A percentile compares a stretch with the other conserved stretches of the same genome.
Evolutionary conservation across 2,329 filamentous ascomycete species (phyloP).

Genomic region (Phialophora chinensis): DNA sequence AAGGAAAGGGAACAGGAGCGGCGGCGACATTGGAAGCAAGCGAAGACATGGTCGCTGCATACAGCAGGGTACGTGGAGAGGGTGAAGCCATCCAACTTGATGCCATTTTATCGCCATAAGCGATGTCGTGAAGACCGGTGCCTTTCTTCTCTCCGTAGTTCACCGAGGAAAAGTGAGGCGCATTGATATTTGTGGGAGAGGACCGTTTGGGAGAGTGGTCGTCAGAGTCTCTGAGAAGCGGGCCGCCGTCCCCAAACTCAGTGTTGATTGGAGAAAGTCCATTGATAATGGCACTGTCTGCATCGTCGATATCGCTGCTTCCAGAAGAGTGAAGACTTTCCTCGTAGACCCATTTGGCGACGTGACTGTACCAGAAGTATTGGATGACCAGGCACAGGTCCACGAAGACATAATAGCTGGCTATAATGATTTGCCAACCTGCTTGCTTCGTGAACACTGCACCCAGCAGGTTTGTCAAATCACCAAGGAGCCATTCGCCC

Average conservation of each 20-base stretch:
- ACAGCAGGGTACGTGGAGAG: slow-evolving; percentile 52
- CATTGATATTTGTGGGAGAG: slow-evolving; percentile 25
- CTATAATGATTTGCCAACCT: slow-evolving; percentile 69
- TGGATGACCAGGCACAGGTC: slow-evolving; percentile 67
- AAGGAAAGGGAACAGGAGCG: slow-evolving; percentile 39
- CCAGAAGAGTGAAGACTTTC: slow-evolving; percentile 41
- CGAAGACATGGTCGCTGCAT: slow-evolving; percentile 54
- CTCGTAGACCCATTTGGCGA: slow-evolving; percentile 56
- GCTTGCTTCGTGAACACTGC: slow-evolving; percentile 69
- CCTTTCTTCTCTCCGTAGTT: slow-evolving; percentile 39
- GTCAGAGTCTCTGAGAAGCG: slow-evolving; percentile 19
- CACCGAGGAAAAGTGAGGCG: slow-evolving; percentile 34
- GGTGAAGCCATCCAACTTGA: slow-evolving; percentile 39
- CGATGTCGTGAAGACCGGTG: slow-evolving; percentile 5
- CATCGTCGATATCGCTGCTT: slow-evolving; percentile 41
- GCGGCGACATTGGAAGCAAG: slow-evolving; percentile 52
- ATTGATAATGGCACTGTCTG: slow-evolving; percentile 45
- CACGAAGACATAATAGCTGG: slow-evolving; percentile 69
- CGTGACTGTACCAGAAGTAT: slow-evolving; percentile 69
- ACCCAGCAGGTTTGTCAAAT: slow-evolving; percentile 67
- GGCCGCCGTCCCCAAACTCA: slow-evolving; percentile 36
- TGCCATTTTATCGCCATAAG: slow-evolving; percentile 24
- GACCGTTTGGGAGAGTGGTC: slow-evolving; percentile 26
- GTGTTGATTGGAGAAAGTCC: slow-evolving; percentile 47
- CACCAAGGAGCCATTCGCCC: slow-evolving; percentile 69